A percentile compares a stretch with the other conserved stretches of the same genome.
Conservation (phyloP, 345 rosid species). For the Arabis alpina region DNA sequence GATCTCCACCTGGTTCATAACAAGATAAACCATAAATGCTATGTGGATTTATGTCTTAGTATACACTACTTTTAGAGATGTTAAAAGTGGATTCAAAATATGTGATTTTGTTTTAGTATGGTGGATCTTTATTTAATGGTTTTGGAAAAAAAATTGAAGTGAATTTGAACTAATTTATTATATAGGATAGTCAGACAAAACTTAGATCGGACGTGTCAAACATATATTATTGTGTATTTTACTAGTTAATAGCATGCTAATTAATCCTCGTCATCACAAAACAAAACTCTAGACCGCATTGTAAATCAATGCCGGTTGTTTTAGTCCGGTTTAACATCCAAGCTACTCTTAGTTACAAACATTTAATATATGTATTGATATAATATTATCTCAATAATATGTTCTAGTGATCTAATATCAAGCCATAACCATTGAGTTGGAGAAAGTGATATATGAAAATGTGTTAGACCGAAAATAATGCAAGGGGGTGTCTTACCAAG, state of each 20-base stretch:
- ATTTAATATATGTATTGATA: background rate
- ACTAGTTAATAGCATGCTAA: background rate
- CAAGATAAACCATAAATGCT: constrained; percentile 13
- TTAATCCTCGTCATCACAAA: background rate
- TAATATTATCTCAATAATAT: background rate
- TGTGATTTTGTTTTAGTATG: background rate
- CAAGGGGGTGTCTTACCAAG: too few relatives aligned
- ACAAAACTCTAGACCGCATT: too few relatives aligned
- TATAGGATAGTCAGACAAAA: background rate
- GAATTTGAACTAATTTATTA: background rate
- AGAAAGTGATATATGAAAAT: background rate
- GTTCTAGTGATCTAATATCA: background rate
- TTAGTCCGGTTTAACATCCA: background rate
- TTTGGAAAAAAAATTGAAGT: background rate
- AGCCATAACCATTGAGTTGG: background rate
- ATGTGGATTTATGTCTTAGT: constrained; percentile 11
- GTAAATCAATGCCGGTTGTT: background rate
- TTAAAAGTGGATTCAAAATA: constrained; percentile 1
- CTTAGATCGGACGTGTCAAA: constrained; percentile 2
- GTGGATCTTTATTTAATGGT: background rate
- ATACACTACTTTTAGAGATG: constrained; percentile 3
- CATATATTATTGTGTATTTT: background rate
- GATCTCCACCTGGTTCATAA: constrained; percentile 25
- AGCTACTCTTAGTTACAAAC: background rate
- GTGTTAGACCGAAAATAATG: too few relatives aligned